Evolutionary conservation across 768 basidiomycete species (phyloP).

Genomic region (Sarcomyxa edulis): DNA sequence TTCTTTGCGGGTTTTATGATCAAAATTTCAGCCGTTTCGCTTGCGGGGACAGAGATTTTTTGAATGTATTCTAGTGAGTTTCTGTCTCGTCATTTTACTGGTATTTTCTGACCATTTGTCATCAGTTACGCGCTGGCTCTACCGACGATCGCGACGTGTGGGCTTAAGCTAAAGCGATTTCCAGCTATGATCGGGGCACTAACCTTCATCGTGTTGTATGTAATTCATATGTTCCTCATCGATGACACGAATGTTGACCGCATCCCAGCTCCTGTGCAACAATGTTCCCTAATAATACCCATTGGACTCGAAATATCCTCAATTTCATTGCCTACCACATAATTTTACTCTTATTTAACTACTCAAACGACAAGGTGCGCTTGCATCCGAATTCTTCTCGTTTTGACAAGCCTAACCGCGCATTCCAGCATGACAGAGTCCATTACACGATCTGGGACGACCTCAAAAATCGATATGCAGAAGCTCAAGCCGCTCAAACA

Average conservation of each 20-base stretch:
- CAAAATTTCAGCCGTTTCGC: slow-evolving; percentile 7
- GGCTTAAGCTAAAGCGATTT: slow-evolving; percentile 38
- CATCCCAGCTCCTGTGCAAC: slow-evolving; percentile 1
- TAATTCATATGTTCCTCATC: too few species aligned
- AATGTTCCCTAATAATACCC: slow-evolving; percentile 8
- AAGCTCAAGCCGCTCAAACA: slow-evolving; percentile 50
- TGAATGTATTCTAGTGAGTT: slow-evolving; percentile 39
- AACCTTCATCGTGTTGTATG: slow-evolving; percentile 42
- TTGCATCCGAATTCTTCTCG: too few species aligned
- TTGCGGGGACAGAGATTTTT: slow-evolving; percentile 44
- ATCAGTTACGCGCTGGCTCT: slow-evolving; percentile 18
- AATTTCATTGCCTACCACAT: slow-evolving; percentile 1
- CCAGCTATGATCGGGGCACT: slow-evolving; percentile 35
- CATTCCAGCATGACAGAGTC: too few species aligned
- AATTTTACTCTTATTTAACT: slow-evolving; percentile 19
- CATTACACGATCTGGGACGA: too few species aligned
- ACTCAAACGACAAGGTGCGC: too few species aligned
- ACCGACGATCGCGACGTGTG: slow-evolving; percentile 49
- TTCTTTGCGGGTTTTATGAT: slow-evolving; percentile 12
- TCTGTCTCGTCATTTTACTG: neutral
- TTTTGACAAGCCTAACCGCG: too few species aligned
- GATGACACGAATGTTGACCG: too few species aligned
- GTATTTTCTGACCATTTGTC: slow-evolving; percentile 4
- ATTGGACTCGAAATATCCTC: slow-evolving; percentile 8
- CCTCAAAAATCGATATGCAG: too few species aligned